These are phyloP conservation scores for Venturia oleaginea DNA, from an alignment of 2,329 filamentous ascomycete genomes.

Conservation along the genomic window DNA sequence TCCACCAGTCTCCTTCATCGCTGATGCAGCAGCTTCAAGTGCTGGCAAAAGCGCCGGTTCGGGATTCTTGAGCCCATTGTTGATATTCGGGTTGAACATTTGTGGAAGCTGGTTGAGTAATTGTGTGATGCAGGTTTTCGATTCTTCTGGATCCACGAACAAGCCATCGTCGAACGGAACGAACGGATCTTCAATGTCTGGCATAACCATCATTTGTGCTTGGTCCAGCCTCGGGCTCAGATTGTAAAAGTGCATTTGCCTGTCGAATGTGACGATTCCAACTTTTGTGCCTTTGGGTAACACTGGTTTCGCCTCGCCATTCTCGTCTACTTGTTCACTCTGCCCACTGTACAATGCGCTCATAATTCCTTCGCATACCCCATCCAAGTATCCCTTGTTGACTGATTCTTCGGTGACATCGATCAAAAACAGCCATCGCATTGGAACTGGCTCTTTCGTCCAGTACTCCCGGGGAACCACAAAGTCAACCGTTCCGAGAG, in stretches of 20 bases:
- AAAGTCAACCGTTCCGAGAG: slow-evolving; percentile 88
- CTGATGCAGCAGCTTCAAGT: slow-evolving; percentile 73
- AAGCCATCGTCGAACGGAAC: slow-evolving; percentile 83
- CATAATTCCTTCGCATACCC: slow-evolving; percentile 82
- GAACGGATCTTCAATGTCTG: slow-evolving; percentile 93
- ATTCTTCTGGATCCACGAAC: slow-evolving; percentile 90
- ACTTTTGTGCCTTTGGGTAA: slow-evolving; percentile 77
- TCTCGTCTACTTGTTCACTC: slow-evolving; percentile 43
- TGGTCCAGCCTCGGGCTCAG: slow-evolving; percentile 70
- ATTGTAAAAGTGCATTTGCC: slow-evolving; percentile 97
- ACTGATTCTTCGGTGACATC: slow-evolving; percentile 88
- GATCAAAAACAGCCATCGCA: slow-evolving; percentile 84
- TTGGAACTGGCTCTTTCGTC: slow-evolving; percentile 82
- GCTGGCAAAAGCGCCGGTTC: slow-evolving; percentile 82
- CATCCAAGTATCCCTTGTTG: slow-evolving; percentile 82
- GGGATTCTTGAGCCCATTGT: slow-evolving; percentile 67
- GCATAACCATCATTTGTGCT: slow-evolving; percentile 98
- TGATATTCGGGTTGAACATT: slow-evolving; percentile 56
- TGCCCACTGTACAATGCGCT: slow-evolving; percentile 71
- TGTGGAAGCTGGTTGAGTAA: slow-evolving; percentile 74
- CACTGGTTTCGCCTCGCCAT: slow-evolving; percentile 38
- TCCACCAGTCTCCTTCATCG: slow-evolving; percentile 77
- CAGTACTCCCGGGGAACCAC: slow-evolving; percentile 97
- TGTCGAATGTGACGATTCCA: slow-evolving; percentile 92
- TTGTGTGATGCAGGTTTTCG: slow-evolving; percentile 76